phyloP scores from a whole-genome alignment of 768 basidiomycete species.

The Crucibulum laeve region DNA sequence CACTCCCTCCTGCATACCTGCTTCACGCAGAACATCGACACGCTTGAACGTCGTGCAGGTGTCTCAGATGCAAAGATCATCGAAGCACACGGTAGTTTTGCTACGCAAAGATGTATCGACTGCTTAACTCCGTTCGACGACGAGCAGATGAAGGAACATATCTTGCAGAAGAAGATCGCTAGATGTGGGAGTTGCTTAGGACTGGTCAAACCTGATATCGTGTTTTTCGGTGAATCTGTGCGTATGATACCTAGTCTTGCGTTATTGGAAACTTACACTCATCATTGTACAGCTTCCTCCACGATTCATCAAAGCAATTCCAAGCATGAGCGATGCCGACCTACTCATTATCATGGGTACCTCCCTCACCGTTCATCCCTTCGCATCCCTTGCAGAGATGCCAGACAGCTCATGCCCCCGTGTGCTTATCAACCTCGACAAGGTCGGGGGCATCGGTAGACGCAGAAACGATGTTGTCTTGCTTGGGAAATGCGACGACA shows the following conservation, averaged over 20 bases:
- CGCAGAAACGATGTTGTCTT: constrained; percentile 56
- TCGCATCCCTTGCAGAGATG: constrained; percentile 68
- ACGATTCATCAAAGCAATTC: constrained; percentile 56
- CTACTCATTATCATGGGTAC: constrained; percentile 90
- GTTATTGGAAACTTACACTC: neutral
- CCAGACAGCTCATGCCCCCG: constrained; percentile 63
- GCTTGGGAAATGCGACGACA: constrained; percentile 69
- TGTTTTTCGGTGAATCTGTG: constrained; percentile 85
- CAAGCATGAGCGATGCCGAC: constrained; percentile 61
- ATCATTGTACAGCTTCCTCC: constrained; percentile 56
- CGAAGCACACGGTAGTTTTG: constrained; percentile 97
- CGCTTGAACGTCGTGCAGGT: constrained; percentile 81
- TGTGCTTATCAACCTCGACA: constrained; percentile 85
- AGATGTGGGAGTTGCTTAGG: constrained; percentile 65
- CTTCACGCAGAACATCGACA: constrained; percentile 93
- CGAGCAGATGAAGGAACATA: constrained; percentile 61
- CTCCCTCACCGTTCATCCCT: constrained; percentile 82
- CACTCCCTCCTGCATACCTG: constrained; percentile 68
- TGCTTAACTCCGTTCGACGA: constrained; percentile 60
- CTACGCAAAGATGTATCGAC: constrained; percentile 75
- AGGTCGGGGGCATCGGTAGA: constrained; percentile 62
- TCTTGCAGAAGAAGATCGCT: constrained; percentile 62
- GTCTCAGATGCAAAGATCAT: constrained; percentile 71
- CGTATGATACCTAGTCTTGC: constrained; percentile 16
- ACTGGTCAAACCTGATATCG: constrained; percentile 89